Base-by-base conservation (phyloP, 116 monocot genomes). In the Dioscorea cayenensis region DNA sequence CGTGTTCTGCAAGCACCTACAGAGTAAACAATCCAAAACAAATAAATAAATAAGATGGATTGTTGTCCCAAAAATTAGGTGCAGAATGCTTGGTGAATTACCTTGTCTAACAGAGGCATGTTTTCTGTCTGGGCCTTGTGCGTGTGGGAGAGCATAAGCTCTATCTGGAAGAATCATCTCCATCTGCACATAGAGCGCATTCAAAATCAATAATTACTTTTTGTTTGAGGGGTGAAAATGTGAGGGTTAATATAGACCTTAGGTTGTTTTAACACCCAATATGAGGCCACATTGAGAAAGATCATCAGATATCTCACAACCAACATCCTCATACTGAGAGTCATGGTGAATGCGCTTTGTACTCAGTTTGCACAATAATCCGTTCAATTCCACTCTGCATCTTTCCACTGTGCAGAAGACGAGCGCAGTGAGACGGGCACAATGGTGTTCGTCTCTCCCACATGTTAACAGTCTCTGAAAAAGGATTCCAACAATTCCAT, bases 111-210 rank as follows among this genome's bases (percentile, higher is more conserved):
- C 55, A 99, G 48, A 70, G 84, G 89, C 89, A 99, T 85, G 83
- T 89, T 99, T 75, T 99, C 94, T 38, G 66, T 88, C 73, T 99
- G 97, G 9, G 89, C 94, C 80, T 99, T 99, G 80, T 99, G 97
- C 25, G 94, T 99, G 70, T 99, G 97, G 10, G 97, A 99, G 72
- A 99, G 90, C 97, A 79, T 93, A 99, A 36, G 94, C 86, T 83
- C 97, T 84, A 77, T 86, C 72, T 12, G 90, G 85, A 36, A 99
- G 84, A 73, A 99, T 87, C 83, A 85, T 86, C 66, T 99, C 90
- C 72, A 92, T 43, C 96, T 96, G 86, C 77, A 77, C n/a, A 32
- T 6, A 63, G 18, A 13, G 27, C 51, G 12, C 49, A 69, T 7
- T 23, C 23, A 68, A 43, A 68, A 49, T 49, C 20, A 69, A 69